Evolutionary conservation across 2,329 filamentous ascomycete species (phyloP).

Genomic region (Penicillium concentricum): DNA sequence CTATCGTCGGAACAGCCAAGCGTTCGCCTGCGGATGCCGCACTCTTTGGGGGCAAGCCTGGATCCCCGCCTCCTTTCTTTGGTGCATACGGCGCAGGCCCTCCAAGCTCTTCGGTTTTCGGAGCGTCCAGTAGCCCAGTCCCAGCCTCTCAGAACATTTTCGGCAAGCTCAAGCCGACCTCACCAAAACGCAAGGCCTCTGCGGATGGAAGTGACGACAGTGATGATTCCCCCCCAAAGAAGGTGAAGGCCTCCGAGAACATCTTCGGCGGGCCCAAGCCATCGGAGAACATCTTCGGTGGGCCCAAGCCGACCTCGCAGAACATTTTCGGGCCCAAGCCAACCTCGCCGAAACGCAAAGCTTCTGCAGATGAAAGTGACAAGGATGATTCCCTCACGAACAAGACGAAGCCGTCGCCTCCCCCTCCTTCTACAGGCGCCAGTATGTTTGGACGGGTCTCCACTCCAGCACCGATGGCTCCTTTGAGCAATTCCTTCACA

Average conservation of each 20-base stretch:
- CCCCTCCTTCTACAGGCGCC: conserved; percentile 26
- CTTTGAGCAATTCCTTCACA: conserved; percentile 14
- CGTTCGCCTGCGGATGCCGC: background rate
- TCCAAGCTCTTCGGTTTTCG: conserved; percentile 28
- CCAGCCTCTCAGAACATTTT: conserved; percentile 38
- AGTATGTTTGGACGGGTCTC: conserved; percentile 40
- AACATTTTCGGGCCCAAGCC: conserved; percentile 6
- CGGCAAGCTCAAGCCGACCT: conserved; percentile 30
- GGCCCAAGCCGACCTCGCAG: background rate
- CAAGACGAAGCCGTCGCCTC: conserved; percentile 13
- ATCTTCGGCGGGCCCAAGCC: background rate
- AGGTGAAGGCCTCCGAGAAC: conserved; percentile 14
- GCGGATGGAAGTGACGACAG: conserved; percentile 25
- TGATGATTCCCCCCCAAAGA: conserved; percentile 23
- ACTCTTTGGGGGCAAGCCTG: background rate
- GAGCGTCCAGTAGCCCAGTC: conserved; percentile 27
- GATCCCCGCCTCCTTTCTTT: background rate
- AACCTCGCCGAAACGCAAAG: conserved; percentile 16
- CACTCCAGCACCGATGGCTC: background rate
- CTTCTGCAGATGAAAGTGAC: conserved; percentile 20
- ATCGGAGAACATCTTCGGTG: background rate
- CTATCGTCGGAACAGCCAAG: background rate
- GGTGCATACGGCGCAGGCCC: conserved; percentile 5
- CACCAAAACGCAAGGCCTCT: conserved; percentile 17
- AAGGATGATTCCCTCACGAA: conserved; percentile 25